Evolutionary conservation across 2,329 filamentous ascomycete genomes (phyloP).

Genomic region (Colletotrichum sp.): DNA sequence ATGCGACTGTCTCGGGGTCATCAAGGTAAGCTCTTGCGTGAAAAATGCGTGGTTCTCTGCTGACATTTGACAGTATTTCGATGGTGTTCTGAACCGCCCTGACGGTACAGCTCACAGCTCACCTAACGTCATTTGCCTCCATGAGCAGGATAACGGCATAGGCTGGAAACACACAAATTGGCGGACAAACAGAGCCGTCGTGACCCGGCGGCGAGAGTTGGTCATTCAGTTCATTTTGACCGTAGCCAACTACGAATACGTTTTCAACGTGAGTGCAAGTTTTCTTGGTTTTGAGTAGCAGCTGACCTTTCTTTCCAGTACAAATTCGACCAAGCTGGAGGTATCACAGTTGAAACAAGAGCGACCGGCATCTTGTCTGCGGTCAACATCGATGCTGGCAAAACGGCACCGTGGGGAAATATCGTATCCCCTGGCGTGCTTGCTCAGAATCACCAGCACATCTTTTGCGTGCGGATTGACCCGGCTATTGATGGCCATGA

Average conservation of each 20-base stretch:
- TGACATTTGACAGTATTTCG: slow-evolving; percentile 45
- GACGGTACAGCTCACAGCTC: slow-evolving; percentile 59
- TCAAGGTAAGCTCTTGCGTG: slow-evolving; percentile 30
- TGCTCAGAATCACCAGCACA: slow-evolving; percentile 62
- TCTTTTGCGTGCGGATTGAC: slow-evolving; percentile 58
- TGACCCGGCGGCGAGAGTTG: slow-evolving; percentile 40
- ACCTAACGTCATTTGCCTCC: slow-evolving; percentile 67
- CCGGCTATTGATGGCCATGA: slow-evolving; percentile 57
- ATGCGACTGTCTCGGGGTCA: slow-evolving; percentile 54
- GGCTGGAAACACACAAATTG: slow-evolving; percentile 75
- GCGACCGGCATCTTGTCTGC: slow-evolving; percentile 68
- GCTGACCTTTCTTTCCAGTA: slow-evolving; percentile 35
- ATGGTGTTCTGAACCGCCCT: slow-evolving; percentile 56
- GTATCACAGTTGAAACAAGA: slow-evolving; percentile 64
- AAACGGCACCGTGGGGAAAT: slow-evolving; percentile 50
- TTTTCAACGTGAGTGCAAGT: slow-evolving; percentile 48
- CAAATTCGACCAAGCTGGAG: slow-evolving; percentile 67
- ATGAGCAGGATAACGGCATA: slow-evolving; percentile 74
- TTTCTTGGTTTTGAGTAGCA: not conserved
- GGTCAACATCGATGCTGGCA: slow-evolving; percentile 40
- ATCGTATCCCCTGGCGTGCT: slow-evolving; percentile 57
- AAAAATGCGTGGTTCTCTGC: no score
- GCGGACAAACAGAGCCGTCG: slow-evolving; percentile 64
- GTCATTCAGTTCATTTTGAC: slow-evolving; percentile 2
- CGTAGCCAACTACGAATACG: slow-evolving; percentile 74